Conservation (phyloP, 2,329 filamentous ascomycete genomes). For the Arthroderma sp. region DNA sequence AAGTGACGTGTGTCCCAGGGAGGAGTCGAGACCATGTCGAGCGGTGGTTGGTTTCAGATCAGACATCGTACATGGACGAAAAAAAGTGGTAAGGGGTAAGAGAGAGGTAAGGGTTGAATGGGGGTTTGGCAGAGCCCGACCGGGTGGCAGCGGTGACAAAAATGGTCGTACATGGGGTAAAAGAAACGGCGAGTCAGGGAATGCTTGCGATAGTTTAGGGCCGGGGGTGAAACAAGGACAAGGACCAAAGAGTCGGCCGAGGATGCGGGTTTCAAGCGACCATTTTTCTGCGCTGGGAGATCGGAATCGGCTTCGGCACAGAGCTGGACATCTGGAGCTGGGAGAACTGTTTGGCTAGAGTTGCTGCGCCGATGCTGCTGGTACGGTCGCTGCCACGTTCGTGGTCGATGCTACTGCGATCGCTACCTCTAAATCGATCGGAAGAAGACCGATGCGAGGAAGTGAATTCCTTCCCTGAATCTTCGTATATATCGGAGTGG, state of each 20-base stretch:
- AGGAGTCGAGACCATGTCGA: background rate
- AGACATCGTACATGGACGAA: background rate
- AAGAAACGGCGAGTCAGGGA: background rate
- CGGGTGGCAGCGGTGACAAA: background rate
- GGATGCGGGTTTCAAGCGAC: background rate
- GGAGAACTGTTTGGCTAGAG: background rate
- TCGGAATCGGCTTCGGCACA: constrained; percentile 14
- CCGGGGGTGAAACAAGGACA: background rate
- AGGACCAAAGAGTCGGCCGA: background rate
- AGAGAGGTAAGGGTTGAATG: no score
- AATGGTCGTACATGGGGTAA: background rate
- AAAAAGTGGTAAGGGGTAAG: no score
- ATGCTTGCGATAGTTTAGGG: background rate
- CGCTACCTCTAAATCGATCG: constrained; percentile 8
- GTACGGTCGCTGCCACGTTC: constrained; percentile 7
- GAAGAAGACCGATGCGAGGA: background rate
- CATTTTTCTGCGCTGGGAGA: constrained; percentile 13
- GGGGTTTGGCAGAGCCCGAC: background rate
- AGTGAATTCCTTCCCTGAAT: background rate
- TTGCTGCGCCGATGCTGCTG: background rate
- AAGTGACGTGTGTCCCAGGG: no score
- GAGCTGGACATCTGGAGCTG: background rate
- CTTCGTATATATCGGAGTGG: constrained; percentile 23
- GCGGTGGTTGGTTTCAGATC: background rate
- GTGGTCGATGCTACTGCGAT: constrained; percentile 25